These are phyloP conservation scores for Tylopilus cervinicoccineus DNA, from an alignment of 768 basidiomycete species.

Conservation along the genomic window DNA sequence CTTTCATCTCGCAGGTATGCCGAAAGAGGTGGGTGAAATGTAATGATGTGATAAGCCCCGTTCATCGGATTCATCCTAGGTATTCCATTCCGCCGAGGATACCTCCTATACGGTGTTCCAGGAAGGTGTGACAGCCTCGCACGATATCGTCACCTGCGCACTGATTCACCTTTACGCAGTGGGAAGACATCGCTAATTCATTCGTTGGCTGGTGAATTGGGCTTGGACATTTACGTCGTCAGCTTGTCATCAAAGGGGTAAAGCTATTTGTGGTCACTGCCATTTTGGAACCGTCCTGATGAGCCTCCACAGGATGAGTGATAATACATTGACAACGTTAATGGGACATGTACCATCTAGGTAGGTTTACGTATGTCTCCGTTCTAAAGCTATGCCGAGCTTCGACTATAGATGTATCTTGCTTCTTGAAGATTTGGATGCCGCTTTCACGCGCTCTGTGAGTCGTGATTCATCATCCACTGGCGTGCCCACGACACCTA, in stretches of 20 bases:
- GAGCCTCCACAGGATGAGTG: constrained; percentile 65
- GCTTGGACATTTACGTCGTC: constrained; percentile 89
- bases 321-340: constrained; percentile 80
- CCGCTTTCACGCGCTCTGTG: constrained; percentile 85
- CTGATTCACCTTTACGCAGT: constrained; percentile 36
- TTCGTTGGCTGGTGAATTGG: constrained; percentile 79
- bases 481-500: constrained; percentile 55
- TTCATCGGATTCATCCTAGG: constrained; percentile 40
- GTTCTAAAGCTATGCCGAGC: constrained; percentile 12
- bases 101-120: constrained; percentile 80
- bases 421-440: constrained; percentile 91
- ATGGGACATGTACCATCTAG: constrained; percentile 87
- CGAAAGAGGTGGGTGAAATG: constrained; percentile 62
- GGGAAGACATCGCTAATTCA: constrained; percentile 87
- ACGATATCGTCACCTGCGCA: constrained; percentile 1
- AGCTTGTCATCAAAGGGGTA: constrained; percentile 86
- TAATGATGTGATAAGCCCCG: constrained; percentile 16
- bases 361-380: constrained; percentile 34
- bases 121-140: constrained; percentile 53
- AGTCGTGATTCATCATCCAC: constrained; percentile 80
- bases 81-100: constrained; percentile 85
- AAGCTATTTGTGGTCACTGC: constrained; percentile 17
- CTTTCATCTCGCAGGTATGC: constrained; percentile 63
- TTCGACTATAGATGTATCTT: constrained; percentile 67
- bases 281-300: constrained; percentile 8